A percentile compares a stretch with the other conserved stretches of the same genome.
Evolutionary conservation across 148 eudicot species (phyloP).

Genomic region (Camellia granthamiana): DNA sequence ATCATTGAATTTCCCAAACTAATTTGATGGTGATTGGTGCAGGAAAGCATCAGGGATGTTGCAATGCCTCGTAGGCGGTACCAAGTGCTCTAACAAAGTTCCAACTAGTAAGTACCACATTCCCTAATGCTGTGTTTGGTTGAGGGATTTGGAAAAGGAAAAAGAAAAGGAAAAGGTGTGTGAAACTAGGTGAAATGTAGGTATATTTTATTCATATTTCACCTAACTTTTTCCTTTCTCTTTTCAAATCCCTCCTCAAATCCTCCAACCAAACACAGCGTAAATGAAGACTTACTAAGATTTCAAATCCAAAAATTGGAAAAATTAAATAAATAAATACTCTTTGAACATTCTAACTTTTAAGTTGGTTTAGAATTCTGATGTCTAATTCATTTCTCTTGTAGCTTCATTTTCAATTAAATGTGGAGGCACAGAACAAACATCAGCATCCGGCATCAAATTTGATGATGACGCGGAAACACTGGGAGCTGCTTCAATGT

Average conservation of each 20-base stretch:
- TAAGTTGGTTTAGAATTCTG: neutral
- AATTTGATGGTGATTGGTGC: slow-evolving; percentile 1
- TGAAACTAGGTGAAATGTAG: no score
- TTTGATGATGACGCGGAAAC: slow-evolving; percentile 28
- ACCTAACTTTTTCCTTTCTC: no score
- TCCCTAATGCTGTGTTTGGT: no score
- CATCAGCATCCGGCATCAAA: slow-evolving; percentile 22
- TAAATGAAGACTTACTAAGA: neutral
- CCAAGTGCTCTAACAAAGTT: slow-evolving; percentile 25
- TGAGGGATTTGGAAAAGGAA: no score
- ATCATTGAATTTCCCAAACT: neutral
- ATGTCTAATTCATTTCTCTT: neutral
- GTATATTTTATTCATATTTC: no score
- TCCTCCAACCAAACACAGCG: no score
- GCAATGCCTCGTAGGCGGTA: slow-evolving; percentile 24
- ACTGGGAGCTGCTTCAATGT: slow-evolving; percentile 33
- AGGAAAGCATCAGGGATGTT: slow-evolving; percentile 33
- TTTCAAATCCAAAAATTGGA: neutral
- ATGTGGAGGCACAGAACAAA: slow-evolving; percentile 32
- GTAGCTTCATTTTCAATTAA: slow-evolving; percentile 35
- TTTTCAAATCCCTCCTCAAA: no score
- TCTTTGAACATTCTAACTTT: no score
- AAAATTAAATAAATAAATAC: no score
- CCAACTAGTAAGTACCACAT: slow-evolving; percentile 25
- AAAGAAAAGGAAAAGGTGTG: no score